phyloP scores from a whole-genome alignment of 352 stramenopile species.

The Labyrinthula sp. region DNA sequence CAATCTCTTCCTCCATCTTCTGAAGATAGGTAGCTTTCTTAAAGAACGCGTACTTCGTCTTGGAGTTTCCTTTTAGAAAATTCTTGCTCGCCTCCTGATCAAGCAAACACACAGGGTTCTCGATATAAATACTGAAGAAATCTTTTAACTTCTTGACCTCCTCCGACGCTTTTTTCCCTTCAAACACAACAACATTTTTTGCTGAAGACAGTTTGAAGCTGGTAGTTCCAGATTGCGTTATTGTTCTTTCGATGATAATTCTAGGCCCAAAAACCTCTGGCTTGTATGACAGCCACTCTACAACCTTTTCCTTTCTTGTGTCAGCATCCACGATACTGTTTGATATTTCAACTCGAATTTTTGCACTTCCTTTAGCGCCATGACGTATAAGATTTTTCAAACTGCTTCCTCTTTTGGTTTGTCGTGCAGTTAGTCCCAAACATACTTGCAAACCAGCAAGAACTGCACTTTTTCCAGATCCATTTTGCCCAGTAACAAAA shows the following conservation, averaged over 20 bases:
- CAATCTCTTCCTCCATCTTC: constrained; percentile 42
- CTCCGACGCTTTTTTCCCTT: too few relatives aligned
- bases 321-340: constrained; percentile 70
- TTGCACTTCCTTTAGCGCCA: constrained; percentile 51
- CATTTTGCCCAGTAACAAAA: constrained; percentile 74
- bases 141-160: too few relatives aligned
- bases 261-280: constrained; percentile 65
- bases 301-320: too few relatives aligned
- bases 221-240: constrained; percentile 40
- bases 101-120: constrained; percentile 85
- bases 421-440: constrained; percentile 64
- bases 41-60: constrained; percentile 92
- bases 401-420: constrained; percentile 74
- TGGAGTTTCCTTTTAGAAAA: constrained; percentile 74
- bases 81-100: constrained; percentile 93
- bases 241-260: constrained; percentile 72
- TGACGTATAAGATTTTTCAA: constrained; percentile 83
- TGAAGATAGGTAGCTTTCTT: constrained; percentile 79
- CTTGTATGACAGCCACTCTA: too few relatives aligned
- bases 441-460: constrained; percentile 88
- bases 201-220: constrained; percentile 2
- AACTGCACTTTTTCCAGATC: constrained; percentile 58
- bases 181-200: too few relatives aligned
- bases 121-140: constrained; percentile 60
- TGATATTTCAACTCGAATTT: constrained; percentile 69